These are phyloP conservation scores for Thelonectria blattea DNA, from an alignment of 2,329 filamentous ascomycete genomes.

Conservation along the genomic window DNA sequence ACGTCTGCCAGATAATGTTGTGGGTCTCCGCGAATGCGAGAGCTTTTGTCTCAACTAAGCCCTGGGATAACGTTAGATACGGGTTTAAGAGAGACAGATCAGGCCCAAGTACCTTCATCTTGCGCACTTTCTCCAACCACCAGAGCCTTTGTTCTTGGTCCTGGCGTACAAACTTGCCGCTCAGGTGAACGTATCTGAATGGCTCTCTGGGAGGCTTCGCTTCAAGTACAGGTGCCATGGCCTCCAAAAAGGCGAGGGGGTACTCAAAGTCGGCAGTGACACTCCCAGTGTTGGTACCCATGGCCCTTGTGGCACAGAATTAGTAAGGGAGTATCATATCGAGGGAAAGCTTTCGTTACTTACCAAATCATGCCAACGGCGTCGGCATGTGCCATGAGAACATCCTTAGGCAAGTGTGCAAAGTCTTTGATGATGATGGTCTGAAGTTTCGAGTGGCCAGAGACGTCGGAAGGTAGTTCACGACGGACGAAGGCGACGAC, in stretches of 20 bases:
- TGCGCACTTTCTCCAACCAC: slow-evolving; percentile 29
- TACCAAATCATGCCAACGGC: slow-evolving; percentile 36
- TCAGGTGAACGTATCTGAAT: slow-evolving; percentile 43
- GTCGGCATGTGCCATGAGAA: slow-evolving; percentile 23
- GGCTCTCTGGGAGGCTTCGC: neutral
- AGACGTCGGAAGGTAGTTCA: slow-evolving; percentile 28
- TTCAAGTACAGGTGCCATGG: slow-evolving; percentile 17
- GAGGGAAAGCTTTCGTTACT: neutral
- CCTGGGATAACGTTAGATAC: slow-evolving; percentile 20
- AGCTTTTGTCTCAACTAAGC: slow-evolving; percentile 24
- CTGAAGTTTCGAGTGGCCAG: slow-evolving; percentile 25
- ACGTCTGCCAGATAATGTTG: slow-evolving; percentile 21
- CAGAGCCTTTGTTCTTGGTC: slow-evolving; percentile 41
- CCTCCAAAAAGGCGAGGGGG: slow-evolving; percentile 25
- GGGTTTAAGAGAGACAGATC: fast-evolving
- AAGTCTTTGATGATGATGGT: slow-evolving; percentile 30
- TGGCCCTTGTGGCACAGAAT: slow-evolving; percentile 17
- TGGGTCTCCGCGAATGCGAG: slow-evolving; percentile 20
- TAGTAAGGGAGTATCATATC: neutral
- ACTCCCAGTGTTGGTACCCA: slow-evolving; percentile 31
- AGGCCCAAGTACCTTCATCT: slow-evolving; percentile 24
- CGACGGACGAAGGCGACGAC: slow-evolving; percentile 43
- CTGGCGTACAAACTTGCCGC: slow-evolving; percentile 42
- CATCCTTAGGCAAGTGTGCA: slow-evolving; percentile 23
- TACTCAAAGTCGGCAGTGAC: slow-evolving; percentile 31